Conservation (phyloP, 1,284 basidiomycete species). For the Naganishia albida region DNA sequence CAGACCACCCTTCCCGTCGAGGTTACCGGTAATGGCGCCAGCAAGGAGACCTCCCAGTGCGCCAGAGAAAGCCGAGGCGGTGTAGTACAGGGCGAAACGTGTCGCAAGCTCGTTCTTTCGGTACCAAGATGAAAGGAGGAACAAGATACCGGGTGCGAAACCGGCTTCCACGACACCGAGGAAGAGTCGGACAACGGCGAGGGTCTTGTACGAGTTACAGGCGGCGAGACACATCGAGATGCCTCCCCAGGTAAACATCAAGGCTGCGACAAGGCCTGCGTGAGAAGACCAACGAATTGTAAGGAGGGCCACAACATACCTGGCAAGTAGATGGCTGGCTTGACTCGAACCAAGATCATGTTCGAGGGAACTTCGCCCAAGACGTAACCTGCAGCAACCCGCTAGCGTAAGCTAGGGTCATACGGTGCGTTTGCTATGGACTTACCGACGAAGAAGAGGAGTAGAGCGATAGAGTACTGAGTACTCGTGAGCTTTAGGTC, state of each 20-base stretch:
- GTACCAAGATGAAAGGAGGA: conserved; percentile 39
- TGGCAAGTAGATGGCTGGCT: conserved; percentile 37
- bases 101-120: conserved; percentile 45
- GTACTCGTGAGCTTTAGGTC: conserved; percentile 49
- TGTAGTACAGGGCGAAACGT: conserved; percentile 51
- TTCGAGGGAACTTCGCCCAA: conserved; percentile 42
- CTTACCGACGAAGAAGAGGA: conserved; percentile 41
- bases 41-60: conserved; percentile 55
- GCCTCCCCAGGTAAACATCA: conserved; percentile 38
- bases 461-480: conserved; percentile 48
- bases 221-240: conserved; percentile 36
- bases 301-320: too few relatives aligned
- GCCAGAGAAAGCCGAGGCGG: conserved; percentile 53
- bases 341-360: conserved; percentile 38
- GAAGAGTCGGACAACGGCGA: conserved; percentile 36
- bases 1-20: conserved; percentile 49
- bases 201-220: conserved; percentile 35
- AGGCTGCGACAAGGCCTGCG: not conserved
- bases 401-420: not conserved
- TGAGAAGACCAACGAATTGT: too few relatives aligned
- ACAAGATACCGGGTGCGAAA: conserved; percentile 37
- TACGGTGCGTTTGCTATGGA: not conserved
- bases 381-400: conserved; percentile 13
- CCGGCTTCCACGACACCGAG: conserved; percentile 40
- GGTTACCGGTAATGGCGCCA: conserved; percentile 51